Percentiles rank a stretch among this genome's conserved stretches.
Evolutionary conservation across 805 yeast genomes (phyloP).

Genomic region (Kodamaea neixiangensis): DNA sequence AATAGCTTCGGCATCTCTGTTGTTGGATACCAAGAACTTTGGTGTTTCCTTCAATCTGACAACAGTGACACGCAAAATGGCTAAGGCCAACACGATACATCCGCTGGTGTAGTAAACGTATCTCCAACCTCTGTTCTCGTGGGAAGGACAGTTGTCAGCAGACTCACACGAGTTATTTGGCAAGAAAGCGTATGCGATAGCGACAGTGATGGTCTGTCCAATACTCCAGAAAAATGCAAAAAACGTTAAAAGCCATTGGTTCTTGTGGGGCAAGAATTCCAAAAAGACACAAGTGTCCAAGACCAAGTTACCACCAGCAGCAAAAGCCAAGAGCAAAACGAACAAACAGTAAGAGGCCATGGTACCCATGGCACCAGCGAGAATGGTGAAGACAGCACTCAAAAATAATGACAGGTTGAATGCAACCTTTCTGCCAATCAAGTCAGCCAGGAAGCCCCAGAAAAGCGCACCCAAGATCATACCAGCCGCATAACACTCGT

Average conservation of each 20-base stretch:
- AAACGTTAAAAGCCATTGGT: slow-evolving; percentile 53
- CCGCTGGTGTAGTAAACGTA: slow-evolving; percentile 50
- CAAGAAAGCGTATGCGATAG: slow-evolving; percentile 58
- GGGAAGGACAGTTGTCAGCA: slow-evolving; percentile 44
- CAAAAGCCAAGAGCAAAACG: slow-evolving; percentile 45
- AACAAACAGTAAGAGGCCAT: slow-evolving; percentile 53
- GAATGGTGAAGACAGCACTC: slow-evolving; percentile 52
- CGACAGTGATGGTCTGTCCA: slow-evolving; percentile 56
- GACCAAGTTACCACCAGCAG: slow-evolving; percentile 60
- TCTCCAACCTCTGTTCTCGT: slow-evolving; percentile 61
- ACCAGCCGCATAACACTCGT: slow-evolving; percentile 38
- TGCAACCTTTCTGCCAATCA: slow-evolving; percentile 22
- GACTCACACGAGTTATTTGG: slow-evolving; percentile 49
- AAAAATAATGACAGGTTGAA: slow-evolving; percentile 43
- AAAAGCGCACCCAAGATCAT: slow-evolving; percentile 53
- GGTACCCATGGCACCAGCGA: slow-evolving; percentile 53
- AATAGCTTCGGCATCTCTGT: slow-evolving; percentile 52
- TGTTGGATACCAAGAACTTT: slow-evolving; percentile 52
- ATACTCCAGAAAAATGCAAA: slow-evolving; percentile 41
- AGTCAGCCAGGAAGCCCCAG: slow-evolving; percentile 55
- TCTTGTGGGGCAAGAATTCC: slow-evolving; percentile 52
- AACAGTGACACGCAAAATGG: slow-evolving; percentile 32
- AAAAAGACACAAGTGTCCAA: slow-evolving; percentile 55
- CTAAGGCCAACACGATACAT: slow-evolving; percentile 45
- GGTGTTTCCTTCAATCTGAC: slow-evolving; percentile 56